Percentiles rank a stretch among this genome's conserved stretches.
Conservation (phyloP, 2,329 filamentous ascomycete genomes). For the Diaporthe sp. region DNA sequence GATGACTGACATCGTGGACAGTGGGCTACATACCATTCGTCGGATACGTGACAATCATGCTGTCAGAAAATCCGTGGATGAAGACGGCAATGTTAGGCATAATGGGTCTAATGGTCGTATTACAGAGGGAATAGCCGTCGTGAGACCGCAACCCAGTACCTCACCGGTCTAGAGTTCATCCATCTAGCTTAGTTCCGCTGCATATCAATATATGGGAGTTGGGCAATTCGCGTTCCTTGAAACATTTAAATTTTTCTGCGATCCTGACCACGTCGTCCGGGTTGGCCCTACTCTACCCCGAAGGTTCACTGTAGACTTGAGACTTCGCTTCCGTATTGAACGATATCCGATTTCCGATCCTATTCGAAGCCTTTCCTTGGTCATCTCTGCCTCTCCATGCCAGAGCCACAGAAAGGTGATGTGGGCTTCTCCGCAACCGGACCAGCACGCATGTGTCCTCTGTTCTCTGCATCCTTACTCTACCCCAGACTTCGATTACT, state of each 20-base stretch:
- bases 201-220: background rate
- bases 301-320: background rate
- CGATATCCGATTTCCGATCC: background rate
- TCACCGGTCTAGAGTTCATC: background rate
- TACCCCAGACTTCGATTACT: background rate
- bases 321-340: background rate
- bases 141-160: background rate
- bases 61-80: constrained; percentile 96
- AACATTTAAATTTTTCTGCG: background rate
- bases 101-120: constrained; percentile 93
- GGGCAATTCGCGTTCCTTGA: background rate
- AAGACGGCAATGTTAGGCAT: constrained; percentile 95
- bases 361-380: too few relatives aligned
- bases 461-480: background rate
- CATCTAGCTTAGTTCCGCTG: background rate
- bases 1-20: background rate
- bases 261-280: background rate
- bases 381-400: background rate
- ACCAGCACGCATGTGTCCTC: background rate
- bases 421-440: background rate
- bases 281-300: background rate
- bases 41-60: constrained; percentile 95
- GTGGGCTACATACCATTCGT: constrained; percentile 94
- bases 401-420: background rate
- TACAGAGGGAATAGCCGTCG: constrained; percentile 86